Evolutionary conservation across 805 yeast genomes (phyloP).

Genomic region (Grigorovia humatica): DNA sequence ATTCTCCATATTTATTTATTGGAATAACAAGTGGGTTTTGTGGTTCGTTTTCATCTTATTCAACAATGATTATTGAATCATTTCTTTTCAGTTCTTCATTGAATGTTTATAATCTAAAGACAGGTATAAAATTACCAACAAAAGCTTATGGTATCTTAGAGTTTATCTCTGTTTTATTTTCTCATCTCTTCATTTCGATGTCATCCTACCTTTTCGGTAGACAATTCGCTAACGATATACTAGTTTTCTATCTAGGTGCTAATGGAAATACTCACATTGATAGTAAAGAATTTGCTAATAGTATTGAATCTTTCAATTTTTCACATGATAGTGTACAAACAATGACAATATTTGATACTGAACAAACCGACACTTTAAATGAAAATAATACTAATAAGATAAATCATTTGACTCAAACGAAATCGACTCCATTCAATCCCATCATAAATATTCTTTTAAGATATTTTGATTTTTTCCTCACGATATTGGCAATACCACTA

Average conservation of each 20-base stretch:
- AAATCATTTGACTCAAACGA: too few species aligned
- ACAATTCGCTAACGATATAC: constrained; percentile 30
- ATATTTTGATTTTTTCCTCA: constrained; percentile 1
- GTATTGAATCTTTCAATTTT: not conserved
- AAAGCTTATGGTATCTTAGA: constrained; percentile 75
- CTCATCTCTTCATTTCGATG: constrained; percentile 52
- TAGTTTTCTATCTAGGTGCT: constrained; percentile 2
- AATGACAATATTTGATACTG: not conserved
- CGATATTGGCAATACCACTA: constrained; percentile 14
- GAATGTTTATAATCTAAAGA: constrained; percentile 6
- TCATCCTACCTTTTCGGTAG: constrained; percentile 51
- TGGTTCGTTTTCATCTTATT: constrained; percentile 74
- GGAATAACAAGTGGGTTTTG: constrained; percentile 74
- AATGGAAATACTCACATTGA: not conserved
- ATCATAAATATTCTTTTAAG: not conserved
- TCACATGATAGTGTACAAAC: not conserved
- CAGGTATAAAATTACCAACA: constrained; percentile 36
- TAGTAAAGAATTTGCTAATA: not conserved
- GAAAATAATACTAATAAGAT: not conserved
- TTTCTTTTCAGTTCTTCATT: constrained; percentile 25
- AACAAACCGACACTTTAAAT: not conserved
- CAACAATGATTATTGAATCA: constrained; percentile 36
- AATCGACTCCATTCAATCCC: not conserved
- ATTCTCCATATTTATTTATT: constrained; percentile 34
- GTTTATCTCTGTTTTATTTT: constrained; percentile 49